Evolutionary conservation across 306 rosid genomes (phyloP), one percentile per base, ranked within the genome.

Genomic region (Gleditsia sinensis): DNA sequence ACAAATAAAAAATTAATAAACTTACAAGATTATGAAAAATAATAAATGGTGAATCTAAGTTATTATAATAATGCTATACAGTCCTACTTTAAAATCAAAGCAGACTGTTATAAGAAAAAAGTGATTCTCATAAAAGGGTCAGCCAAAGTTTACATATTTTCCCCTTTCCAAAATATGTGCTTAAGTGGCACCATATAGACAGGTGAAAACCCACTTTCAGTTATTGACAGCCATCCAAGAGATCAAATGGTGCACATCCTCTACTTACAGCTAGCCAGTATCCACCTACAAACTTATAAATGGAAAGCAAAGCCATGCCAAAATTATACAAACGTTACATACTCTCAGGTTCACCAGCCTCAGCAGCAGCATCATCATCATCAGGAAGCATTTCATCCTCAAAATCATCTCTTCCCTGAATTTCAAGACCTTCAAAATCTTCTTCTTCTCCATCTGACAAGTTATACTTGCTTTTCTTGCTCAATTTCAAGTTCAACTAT

Each of bases 361-460:
- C 82, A 9, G 67, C 81, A n/a, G n/a, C n/a, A 20, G 23, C 83
- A 7, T 62, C 88, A 54, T 79, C 90, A 7, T 83, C 87, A 4
- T 85, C 86, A 48, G 81, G 84, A 16, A 78, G 60, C 69, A 88
- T 46, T 28, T 94, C 93, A 28, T 87, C 98, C 78, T 87, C 95
- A 69, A 81, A 91, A 80, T 92, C 97, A 81, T 94, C 97, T 72
- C 86, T 87, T 72, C 71, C 94, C 21, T 87, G 75, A 25, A 79
- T 80, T 72, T 87, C 90, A 60, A 88, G 78, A 68, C 84, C 87
- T 55, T 78, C 83, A 54, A 78, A 87, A 7, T 83, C 94, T 19
- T 94, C 97, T 40, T 60, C 67, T 61, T 88, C 99, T 75, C 86
- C 97, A 45, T 94, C 97, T 0, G 92, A 86, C 80, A 94, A 90